Base-by-base conservation (phyloP, 805 yeast genomes). In the Ogataea sp. region DNA sequence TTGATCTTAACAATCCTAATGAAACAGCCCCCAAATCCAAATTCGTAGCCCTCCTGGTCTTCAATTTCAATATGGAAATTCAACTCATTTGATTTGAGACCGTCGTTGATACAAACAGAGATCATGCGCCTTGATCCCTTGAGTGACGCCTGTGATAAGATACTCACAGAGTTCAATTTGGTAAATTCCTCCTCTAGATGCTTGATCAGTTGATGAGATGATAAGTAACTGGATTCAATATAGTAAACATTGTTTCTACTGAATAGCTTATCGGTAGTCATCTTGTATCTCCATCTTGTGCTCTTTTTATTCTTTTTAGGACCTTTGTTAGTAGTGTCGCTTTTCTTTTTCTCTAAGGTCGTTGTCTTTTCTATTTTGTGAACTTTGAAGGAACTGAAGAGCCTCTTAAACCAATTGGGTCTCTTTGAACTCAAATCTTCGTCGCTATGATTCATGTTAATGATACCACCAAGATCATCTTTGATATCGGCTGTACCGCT, bases 11-110 rank as follows among this genome's bases (percentile, higher is more conserved):
- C 28, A 17, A 59, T 33, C 16, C 50, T 53, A 6, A 57, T 40
- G 24, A 52, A 52, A 39, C 62, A 57, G 3, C 64, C 64, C 4
- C 58, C 51, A 37, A 59, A 59, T 14, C 62, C 64, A 42, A 43
- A 57, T 32, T 57, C 59, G 13, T 43, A 39, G 3, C 61, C 62
- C 15, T 55, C 51, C 23, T 50, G 54, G 28, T 51, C 55, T 26
- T 51, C 51, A 6, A 48, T 34, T 21, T 53, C 58, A 21, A 52
- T 36, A 10, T 45, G 39, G 21, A 58, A 43, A 5, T 20, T 36
- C n/a, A 47, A 36, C 2, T 40, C 39, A 17, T 21, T 42, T 20
- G 39, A 40, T n/a, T 26, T 35, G 5, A 40, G 27, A 11, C 42
- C 45, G 25, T 34, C 37, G 18, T 34, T 34, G 13, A 34, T 25